Base-by-base conservation (phyloP, 371 early-diverging fungal species). In the Zychaea mexicana region DNA sequence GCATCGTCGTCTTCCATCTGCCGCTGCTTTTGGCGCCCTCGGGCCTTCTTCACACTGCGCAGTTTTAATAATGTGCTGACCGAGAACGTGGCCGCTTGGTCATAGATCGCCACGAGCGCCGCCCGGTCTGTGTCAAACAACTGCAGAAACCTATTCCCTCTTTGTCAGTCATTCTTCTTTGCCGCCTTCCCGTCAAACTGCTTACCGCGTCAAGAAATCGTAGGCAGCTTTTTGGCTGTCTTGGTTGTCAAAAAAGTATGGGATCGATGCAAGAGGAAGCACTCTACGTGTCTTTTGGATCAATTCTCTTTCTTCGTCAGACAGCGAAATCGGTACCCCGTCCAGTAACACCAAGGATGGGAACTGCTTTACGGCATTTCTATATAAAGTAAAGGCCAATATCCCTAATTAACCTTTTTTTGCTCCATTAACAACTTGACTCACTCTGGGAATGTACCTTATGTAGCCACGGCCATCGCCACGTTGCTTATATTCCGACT, bases 301-400 rank as follows among this genome's bases (percentile, higher is more conserved):
- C 28, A 65, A 22, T 12, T 62, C 62, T 12, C 52, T 56, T 30
- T 80, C 77, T 22, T 62, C 61, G 2, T 67, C 72, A 10, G 75
- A 58, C 10, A 77, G 47, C 7, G 56, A 36, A 0, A 78, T 61
- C 10, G 75, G 72, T 24, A 61, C 62, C 45, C 69, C 73, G 61
- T 89, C 89, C 19, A 89, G 65, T 7, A 88, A 17, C 5, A 69
- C 64, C 26, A 89, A 62, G 0, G 81, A 63, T 19, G 89, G 89
- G 57, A 88, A 89, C 3, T 85, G 70, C 28, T 79, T 76, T 33
- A 76, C 66, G 9, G 74, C 66, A 22, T 76, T 73, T 8, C 74
- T 64, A 38, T 38, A 15, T 13, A 58, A 45, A 27, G 12, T 32
- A 12, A n/a, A n/a, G n/a, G n/a, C n/a, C n/a, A n/a, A n/a, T n/a